Base-by-base conservation (phyloP, 805 yeast species). In the Ogataea siamensis region DNA sequence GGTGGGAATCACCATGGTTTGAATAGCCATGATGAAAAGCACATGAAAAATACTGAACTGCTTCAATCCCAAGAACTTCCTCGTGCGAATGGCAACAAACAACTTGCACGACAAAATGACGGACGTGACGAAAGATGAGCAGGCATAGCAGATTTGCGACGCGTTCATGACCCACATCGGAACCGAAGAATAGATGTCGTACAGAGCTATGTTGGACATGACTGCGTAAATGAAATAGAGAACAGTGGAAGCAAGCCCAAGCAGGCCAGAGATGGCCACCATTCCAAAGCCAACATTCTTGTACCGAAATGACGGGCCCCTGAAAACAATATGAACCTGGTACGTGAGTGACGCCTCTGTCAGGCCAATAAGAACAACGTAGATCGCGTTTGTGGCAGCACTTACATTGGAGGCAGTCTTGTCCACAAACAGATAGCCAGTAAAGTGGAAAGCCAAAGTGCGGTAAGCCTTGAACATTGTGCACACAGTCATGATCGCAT, bases 1-100 rank as follows among this genome's bases (percentile, higher is more conserved):
- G 0, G 93, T 76, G 3, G 98, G 97, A 13, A 87, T 64, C 7
- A 88, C 58, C 71, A 89, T 74, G 0, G 95, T 80, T 60, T 93
- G 98, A 10, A 78, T 63, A 0, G 87, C 67, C 91, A 86, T 86
- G 38, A 89, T 82, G 42, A 87, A 63, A 30, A 93, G 62, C 23
- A 88, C 77, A 57, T 87, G 96, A 57, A 85, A 76, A 17, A 85
- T 78, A 45, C 83, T 89, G 54, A 89, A 87, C 56, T 87, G 95
- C 54, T 72, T 78, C 42, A 87, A 66, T 0, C 99, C 99, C 34
- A 89, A 58, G 45, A 66, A 74, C 37, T 87, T 70, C 59, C 99
- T 74, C 5, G 87, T 73, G 40, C 78, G 70, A 17, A 87, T 73
- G 0, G 96, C 95, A 31, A 74, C 38, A 17, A 70, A 56, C 34